phyloP scores from a whole-genome alignment of 2,329 filamentous ascomycete species.

The Fusarium sp. region DNA sequence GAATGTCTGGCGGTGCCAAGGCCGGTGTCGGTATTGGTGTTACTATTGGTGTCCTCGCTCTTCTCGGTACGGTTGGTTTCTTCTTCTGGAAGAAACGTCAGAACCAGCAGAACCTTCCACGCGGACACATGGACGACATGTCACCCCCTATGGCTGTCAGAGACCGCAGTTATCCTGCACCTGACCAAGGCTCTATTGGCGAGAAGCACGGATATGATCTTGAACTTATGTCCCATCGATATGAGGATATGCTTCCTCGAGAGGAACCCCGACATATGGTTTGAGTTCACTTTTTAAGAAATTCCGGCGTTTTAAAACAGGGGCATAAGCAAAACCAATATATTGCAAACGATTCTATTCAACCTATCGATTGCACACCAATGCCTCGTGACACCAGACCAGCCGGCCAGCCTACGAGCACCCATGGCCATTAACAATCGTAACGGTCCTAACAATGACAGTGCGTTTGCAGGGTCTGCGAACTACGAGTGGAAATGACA shows the following conservation, averaged over 20 bases:
- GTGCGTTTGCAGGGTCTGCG: neutral
- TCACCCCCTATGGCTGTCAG: conserved; percentile 63
- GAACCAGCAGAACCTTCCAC: conserved; percentile 47
- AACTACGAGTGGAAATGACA: conserved; percentile 1
- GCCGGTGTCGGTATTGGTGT: conserved; percentile 62
- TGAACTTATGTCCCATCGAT: conserved; percentile 63
- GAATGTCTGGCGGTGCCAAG: conserved; percentile 53
- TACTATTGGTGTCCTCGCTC: conserved; percentile 55
- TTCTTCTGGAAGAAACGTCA: conserved; percentile 48
- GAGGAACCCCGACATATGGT: conserved; percentile 60
- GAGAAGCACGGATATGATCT: conserved; percentile 58
- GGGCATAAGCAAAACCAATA: conserved; percentile 19
- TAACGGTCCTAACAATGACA: neutral
- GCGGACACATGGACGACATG: conserved; percentile 57
- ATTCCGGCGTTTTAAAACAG: conserved; percentile 15
- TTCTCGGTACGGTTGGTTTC: conserved; percentile 54
- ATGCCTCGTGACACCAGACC: conserved; percentile 5
- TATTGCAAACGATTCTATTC: conserved; percentile 12
- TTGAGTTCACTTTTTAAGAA: conserved; percentile 33
- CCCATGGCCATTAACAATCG: too few relatives aligned
- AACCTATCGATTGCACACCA: neutral
- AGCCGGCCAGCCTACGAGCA: neutral
- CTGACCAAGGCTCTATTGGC: conserved; percentile 51
- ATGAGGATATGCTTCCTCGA: conserved; percentile 68
- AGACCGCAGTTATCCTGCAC: conserved; percentile 53